A percentile compares a stretch with the other conserved stretches of the same genome.
phyloP scores from a whole-genome alignment of 345 rosid species.

The Gossypium sturtianum region DNA sequence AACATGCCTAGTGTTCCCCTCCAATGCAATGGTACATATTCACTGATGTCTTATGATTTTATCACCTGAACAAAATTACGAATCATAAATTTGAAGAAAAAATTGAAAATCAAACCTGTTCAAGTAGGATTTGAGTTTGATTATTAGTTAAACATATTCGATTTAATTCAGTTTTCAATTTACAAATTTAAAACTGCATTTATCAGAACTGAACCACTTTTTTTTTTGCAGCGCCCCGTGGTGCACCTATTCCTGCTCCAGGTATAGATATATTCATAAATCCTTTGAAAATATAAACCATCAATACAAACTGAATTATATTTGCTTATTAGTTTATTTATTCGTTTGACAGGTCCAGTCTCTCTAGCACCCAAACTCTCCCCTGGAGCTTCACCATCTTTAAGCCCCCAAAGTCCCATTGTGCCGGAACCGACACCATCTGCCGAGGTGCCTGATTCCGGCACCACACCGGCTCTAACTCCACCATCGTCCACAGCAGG shows the following conservation, averaged over 20 bases:
- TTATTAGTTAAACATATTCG: too few relatives aligned
- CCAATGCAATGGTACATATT: slow-evolving; percentile 58
- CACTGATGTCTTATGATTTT: too few relatives aligned
- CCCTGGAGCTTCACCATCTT: slow-evolving; percentile 41
- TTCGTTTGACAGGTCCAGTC: slow-evolving; percentile 39
- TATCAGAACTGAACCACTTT: not conserved
- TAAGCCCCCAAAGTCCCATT: slow-evolving; percentile 42
- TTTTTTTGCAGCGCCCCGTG: slow-evolving; percentile 35
- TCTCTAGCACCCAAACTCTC: slow-evolving; percentile 46
- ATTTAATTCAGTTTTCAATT: too few relatives aligned
- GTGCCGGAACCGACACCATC: slow-evolving; percentile 62
- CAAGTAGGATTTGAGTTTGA: too few relatives aligned
- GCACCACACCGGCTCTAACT: slow-evolving; percentile 40
- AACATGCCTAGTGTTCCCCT: slow-evolving; percentile 78
- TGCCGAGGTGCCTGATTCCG: slow-evolving; percentile 50
- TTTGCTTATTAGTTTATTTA: not conserved
- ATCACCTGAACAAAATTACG: not conserved
- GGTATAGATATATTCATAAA: slow-evolving; percentile 28
- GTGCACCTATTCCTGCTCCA: slow-evolving; percentile 68
- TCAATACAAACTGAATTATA: not conserved
- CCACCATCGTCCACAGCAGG: slow-evolving; percentile 36
- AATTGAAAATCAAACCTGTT: too few relatives aligned
- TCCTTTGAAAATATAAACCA: not conserved
- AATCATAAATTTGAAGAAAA: too few relatives aligned
- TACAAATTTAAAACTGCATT: too few relatives aligned